These are phyloP conservation scores for Galeopsis tetrahit DNA, from an alignment of 257 asterid genomes.

Conservation along the genomic window DNA sequence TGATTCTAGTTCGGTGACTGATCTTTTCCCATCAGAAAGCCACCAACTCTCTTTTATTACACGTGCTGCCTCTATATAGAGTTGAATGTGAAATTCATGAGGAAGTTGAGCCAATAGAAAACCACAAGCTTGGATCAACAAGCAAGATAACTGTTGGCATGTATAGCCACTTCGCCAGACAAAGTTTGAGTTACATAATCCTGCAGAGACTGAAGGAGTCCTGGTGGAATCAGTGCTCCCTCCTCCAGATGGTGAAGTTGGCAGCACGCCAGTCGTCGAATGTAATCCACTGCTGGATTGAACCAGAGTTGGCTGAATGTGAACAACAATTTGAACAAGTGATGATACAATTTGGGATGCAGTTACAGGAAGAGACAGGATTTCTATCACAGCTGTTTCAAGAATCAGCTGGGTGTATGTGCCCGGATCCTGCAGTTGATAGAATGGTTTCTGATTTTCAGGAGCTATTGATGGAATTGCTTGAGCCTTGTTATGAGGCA, in stretches of 20 bases:
- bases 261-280: conserved; percentile 65
- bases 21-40: conserved; percentile 89
- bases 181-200: conserved; percentile 67
- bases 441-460: conserved; percentile 86
- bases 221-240: conserved; percentile 94
- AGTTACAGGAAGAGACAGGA: conserved; percentile 86
- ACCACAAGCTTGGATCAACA: conserved; percentile 96
- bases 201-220: conserved; percentile 61
- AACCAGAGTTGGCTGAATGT: conserved; percentile 91
- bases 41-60: conserved; percentile 97
- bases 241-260: conserved; percentile 98
- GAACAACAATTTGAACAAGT: conserved; percentile 93
- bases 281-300: conserved; percentile 86
- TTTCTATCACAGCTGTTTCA: conserved; percentile 95
- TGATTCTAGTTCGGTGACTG: conserved; percentile 83
- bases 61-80: conserved; percentile 86
- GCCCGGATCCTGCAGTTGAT: conserved; percentile 98
- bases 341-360: conserved; percentile 82
- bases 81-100: conserved; percentile 83
- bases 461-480: conserved; percentile 53
- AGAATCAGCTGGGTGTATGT: conserved; percentile 90
- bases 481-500: conserved; percentile 59
- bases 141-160: conserved; percentile 92
- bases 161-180: conserved; percentile 95
- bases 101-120: conserved; percentile 97